Conservation (phyloP, 2,329 filamentous ascomycete species). For the Teratosphaeria epicoccoides region DNA sequence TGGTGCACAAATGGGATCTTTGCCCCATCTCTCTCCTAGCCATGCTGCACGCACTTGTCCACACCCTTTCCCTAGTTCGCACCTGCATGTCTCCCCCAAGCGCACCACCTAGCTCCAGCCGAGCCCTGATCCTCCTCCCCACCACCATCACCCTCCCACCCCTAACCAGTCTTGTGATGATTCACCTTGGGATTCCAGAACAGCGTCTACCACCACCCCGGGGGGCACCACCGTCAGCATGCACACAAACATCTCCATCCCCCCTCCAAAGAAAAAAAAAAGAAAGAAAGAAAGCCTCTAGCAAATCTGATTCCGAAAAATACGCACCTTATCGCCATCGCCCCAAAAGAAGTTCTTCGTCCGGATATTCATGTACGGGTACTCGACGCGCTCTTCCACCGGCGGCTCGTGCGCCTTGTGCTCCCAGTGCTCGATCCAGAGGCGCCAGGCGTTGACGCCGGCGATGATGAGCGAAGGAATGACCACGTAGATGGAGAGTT, state of each 20-base stretch:
- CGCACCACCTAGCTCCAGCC: not conserved
- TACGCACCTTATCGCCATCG: slow-evolving; percentile 79
- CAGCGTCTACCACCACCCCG: slow-evolving; percentile 37
- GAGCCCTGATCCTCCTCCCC: not conserved
- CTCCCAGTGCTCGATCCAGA: slow-evolving; percentile 96
- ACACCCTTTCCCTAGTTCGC: not conserved
- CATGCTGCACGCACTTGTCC: not conserved
- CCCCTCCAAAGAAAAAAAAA: not conserved
- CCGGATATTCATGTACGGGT: slow-evolving; percentile 96
- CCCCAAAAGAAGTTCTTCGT: slow-evolving; percentile 94
- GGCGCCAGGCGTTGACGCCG: slow-evolving; percentile 71
- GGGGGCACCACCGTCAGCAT: slow-evolving; percentile 3
- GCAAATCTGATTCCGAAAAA: not conserved
- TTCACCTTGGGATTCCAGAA: slow-evolving; percentile 91
- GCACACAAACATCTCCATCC: not conserved
- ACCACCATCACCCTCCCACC: no score
- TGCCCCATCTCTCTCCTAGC: not conserved
- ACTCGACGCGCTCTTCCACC: slow-evolving; percentile 83
- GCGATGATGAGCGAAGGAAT: slow-evolving; percentile 63
- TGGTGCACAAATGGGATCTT: not conserved
- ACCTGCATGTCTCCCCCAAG: not conserved
- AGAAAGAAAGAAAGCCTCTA: slow-evolving; percentile 4
- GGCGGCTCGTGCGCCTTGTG: slow-evolving; percentile 80
- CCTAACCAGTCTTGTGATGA: slow-evolving; percentile 70
- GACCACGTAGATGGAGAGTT: slow-evolving; percentile 80